Evolutionary conservation across 371 early-diverging fungal genomes (phyloP), one percentile per base, ranked within the genome.

Genomic region (Syncephalastrum monosporum): DNA sequence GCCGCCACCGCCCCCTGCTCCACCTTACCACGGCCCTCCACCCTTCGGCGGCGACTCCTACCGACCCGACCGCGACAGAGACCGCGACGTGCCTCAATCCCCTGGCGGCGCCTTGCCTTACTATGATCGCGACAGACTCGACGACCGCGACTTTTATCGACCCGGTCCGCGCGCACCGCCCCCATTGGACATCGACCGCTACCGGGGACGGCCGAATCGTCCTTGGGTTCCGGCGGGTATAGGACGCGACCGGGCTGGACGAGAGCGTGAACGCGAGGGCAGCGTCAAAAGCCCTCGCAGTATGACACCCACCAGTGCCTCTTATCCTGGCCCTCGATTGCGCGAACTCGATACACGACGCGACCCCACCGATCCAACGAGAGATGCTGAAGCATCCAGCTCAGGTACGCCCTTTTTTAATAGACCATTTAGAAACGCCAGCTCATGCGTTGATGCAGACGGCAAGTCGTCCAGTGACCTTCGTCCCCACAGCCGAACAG

Each of bases 11-110:
- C 58, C 67, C 14, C 60, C 67, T 4, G 51, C 58, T n/a, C 58
- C 58, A n/a, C 50, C 58, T 7, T 38, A 67, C 69, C 51, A 73
- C 66, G 47, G 54, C 38, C 53, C 60, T 16, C 67, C 72, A n/a
- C 65, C 74, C 13, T 78, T 69, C 62, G 71, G 72, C 15, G 72
- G 73, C 1, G 79, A 79, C 44, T 73, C 79, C 5, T 79, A 79
- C 25, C 62, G 81, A 55, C 80, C 76, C 19, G 77, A 73, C 21
- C 62, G 75, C 27, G 69, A 70, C 14, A 63, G 70, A 51, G 77
- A 79, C 25, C 69, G 78, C n/a, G 66, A 68, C 42, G 58, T 71
- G 46, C 67, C 67, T 10, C 71, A 66, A 16, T 72, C 77, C 12
- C 67, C 76, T 7, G 66, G 60, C 0, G 60, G 67, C n/a, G 62